Conservation (phyloP, 768 basidiomycete genomes). For the Daedalea quercina region DNA sequence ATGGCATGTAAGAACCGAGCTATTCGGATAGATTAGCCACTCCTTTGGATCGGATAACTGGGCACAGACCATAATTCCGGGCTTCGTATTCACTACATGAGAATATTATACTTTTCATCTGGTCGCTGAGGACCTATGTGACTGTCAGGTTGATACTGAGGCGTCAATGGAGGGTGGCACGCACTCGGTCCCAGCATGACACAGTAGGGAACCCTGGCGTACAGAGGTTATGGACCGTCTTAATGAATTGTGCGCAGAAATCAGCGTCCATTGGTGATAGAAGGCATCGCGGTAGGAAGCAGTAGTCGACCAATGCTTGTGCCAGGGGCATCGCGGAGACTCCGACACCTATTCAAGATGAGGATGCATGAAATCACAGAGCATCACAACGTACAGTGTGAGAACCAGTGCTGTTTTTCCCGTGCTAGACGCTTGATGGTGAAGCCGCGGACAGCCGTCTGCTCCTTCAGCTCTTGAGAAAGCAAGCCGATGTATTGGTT, state of each 20-base stretch:
- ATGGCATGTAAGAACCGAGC: slow-evolving; percentile 85
- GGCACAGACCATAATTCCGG: slow-evolving; percentile 74
- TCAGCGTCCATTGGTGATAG: slow-evolving; percentile 97
- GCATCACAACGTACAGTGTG: slow-evolving; percentile 35
- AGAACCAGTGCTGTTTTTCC: slow-evolving; percentile 82
- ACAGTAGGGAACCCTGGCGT: slow-evolving; percentile 86
- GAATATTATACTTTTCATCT: slow-evolving; percentile 79
- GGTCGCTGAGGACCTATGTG: slow-evolving; percentile 72
- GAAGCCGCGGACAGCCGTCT: slow-evolving; percentile 62
- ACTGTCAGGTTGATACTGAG: background rate
- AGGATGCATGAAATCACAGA: background rate
- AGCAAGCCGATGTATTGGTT: slow-evolving; percentile 53
- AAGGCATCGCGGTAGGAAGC: slow-evolving; percentile 86
- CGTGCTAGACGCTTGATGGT: slow-evolving; percentile 70
- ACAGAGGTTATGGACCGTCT: slow-evolving; percentile 80
- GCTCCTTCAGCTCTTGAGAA: slow-evolving; percentile 68
- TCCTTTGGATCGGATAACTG: background rate
- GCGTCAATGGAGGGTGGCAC: slow-evolving; percentile 5
- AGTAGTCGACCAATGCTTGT: slow-evolving; percentile 75
- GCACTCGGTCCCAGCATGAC: slow-evolving; percentile 76
- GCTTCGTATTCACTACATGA: slow-evolving; percentile 96
- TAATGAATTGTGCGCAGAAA: slow-evolving; percentile 88
- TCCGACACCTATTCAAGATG: slow-evolving; percentile 13
- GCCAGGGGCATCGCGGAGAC: slow-evolving; percentile 45
- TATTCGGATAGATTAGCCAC: slow-evolving; percentile 23